Evolutionary conservation across 192 early-diverging fungal genomes (phyloP), one percentile per base, ranked within the genome.

Genomic region (Coemansia sp.): DNA sequence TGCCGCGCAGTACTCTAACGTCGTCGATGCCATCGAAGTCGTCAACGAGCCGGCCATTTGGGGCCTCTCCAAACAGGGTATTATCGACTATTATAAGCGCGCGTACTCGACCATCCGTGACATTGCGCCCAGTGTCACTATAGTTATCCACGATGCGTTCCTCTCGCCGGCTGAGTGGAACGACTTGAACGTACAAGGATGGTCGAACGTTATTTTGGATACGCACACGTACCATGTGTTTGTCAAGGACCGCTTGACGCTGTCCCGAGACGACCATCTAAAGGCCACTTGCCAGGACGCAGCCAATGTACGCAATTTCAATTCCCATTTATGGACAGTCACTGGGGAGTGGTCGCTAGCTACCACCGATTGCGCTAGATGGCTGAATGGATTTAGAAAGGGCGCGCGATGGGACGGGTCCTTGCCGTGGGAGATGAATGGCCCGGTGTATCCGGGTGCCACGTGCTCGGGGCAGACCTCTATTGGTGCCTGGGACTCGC

Each of bases 341-440:
- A 88, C 89, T 0, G 91, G 91, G 13, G 91, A 92, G 57, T 92
- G 87, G 78, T 89, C 89, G 19, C 69, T 88, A 33, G 90, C 89
- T n/a, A 86, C 77, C 21, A 89, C 88, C 17, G 89, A 92, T 56
- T 92, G 91, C 66, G 87, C 88, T 37, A 87, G 78, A 13, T 91
- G 86, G 79, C 75, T 92, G 33, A 92, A 91, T 67, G 91, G 91
- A 3, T 77, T 90, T 53, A 83, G 80, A 21, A 56, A 62, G 29
- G 86, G 85, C 10, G 77, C 86, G 19, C 78, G 89, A 8, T 91
- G 87, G 80, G 88, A 93, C 44, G 91, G 91, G 3, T 83, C 86
- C 0, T 73, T 83, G 56, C 46, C 53, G 2, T 78, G 81, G 75
- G 74, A 83, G 24, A 71, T 77, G 64, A 71, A 77, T 19, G 72